Percentiles rank a stretch among this genome's conserved stretches.
phyloP scores from a whole-genome alignment of 2,329 filamentous ascomycete genomes.

The Trichoderma atroviride region DNA sequence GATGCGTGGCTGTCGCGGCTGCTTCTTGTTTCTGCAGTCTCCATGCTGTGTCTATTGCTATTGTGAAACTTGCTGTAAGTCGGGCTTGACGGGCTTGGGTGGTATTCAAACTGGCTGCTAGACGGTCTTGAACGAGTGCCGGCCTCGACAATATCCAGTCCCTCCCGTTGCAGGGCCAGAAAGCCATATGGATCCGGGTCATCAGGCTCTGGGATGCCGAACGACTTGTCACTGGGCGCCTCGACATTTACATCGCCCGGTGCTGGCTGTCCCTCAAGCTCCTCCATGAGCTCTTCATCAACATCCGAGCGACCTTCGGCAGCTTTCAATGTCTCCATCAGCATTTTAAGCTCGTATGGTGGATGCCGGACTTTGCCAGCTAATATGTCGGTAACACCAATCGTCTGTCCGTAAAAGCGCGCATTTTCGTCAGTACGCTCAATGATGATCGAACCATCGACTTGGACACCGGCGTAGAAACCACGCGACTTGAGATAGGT shows the following conservation, averaged over 20 bases:
- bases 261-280: constrained; percentile 32
- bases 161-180: constrained; percentile 41
- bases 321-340: constrained; percentile 46
- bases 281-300: constrained; percentile 35
- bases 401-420: constrained; percentile 68
- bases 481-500: constrained; percentile 82
- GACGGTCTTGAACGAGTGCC: constrained; percentile 40
- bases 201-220: constrained; percentile 43
- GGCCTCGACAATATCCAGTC: constrained; percentile 43
- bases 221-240: constrained; percentile 35
- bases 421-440: constrained; percentile 78
- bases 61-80: constrained; percentile 41
- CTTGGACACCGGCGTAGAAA: constrained; percentile 75
- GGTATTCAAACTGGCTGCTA: constrained; percentile 43
- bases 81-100: constrained; percentile 42
- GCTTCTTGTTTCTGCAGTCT: constrained; percentile 29
- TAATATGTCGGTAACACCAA: constrained; percentile 36
- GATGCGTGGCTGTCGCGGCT: constrained; percentile 33
- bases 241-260: constrained; percentile 43
- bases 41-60: constrained; percentile 35
- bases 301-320: constrained; percentile 40
- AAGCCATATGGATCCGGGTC: constrained; percentile 46
- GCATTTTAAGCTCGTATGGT: constrained; percentile 43
- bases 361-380: constrained; percentile 44
- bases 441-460: constrained; percentile 80